A percentile compares a stretch with the other conserved stretches of the same genome.
These are phyloP conservation scores for Novymonas esmeraldas DNA, from an alignment of 208 protist species.

Conservation along the genomic window DNA sequence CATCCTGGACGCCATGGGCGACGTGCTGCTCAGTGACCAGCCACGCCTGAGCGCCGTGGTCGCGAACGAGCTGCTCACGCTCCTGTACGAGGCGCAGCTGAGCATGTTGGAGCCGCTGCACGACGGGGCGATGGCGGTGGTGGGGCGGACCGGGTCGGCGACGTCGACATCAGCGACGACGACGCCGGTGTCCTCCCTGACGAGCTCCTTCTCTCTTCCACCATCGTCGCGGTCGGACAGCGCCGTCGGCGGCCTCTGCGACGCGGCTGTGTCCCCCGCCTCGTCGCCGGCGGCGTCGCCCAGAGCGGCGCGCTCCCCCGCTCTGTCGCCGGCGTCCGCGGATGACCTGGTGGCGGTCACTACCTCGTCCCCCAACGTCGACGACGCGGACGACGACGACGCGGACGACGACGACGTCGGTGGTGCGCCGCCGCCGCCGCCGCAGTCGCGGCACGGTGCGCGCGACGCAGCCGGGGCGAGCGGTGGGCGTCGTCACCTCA, in stretches of 20 bases:
- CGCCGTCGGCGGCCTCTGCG: background rate
- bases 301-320: background rate
- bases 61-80: constrained; percentile 53
- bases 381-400: no score
- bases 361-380: no score
- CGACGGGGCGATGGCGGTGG: constrained; percentile 26
- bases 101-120: constrained; percentile 42
- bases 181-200: background rate
- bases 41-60: constrained; percentile 55
- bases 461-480: no score
- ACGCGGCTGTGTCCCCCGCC: constrained; percentile 6
- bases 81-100: constrained; percentile 56
- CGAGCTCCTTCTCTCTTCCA: background rate
- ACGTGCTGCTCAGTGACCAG: constrained; percentile 53
- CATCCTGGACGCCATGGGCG: constrained; percentile 39
- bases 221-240: background rate
- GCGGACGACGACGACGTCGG: no score
- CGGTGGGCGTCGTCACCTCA: no score
- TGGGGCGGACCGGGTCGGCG: constrained; percentile 16
- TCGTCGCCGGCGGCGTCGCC: constrained; percentile 7
- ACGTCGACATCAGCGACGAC: constrained; percentile 1
- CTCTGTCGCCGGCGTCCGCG: background rate
- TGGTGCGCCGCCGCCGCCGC: no score
- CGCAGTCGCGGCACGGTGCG: no score
- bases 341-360: no score